Percentiles rank a stretch among this genome's conserved stretches.
Conservation (phyloP, 768 basidiomycete genomes). For the Tremella yokohamensis region DNA sequence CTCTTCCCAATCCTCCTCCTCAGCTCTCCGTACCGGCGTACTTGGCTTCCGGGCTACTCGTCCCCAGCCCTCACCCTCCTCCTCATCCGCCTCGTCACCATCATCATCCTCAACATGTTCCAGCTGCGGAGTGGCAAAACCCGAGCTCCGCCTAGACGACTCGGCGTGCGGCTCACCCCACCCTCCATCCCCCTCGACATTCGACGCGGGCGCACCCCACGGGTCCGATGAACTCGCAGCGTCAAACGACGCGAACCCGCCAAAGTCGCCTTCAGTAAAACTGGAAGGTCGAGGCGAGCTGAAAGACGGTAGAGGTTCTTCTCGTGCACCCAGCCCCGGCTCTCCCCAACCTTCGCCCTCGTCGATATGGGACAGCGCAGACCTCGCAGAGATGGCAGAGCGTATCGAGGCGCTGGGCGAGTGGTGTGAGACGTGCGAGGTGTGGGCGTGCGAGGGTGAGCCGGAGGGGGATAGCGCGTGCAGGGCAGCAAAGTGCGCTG, state of each 20-base stretch:
- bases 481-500: neutral
- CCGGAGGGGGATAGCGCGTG: neutral
- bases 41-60: neutral
- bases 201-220: neutral
- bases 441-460: neutral
- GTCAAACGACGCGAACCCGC: slow-evolving; percentile 7
- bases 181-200: slow-evolving; percentile 12
- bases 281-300: neutral
- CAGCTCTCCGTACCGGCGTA: neutral
- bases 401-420: slow-evolving; percentile 3
- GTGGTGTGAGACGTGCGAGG: slow-evolving; percentile 7
- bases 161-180: neutral
- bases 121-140: neutral
- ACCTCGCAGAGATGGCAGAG: neutral
- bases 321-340: neutral
- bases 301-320: slow-evolving; percentile 8
- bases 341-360: neutral
- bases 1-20: slow-evolving; percentile 47
- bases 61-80: slow-evolving; percentile 35
- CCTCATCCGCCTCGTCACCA: slow-evolving; percentile 19
- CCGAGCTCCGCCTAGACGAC: neutral
- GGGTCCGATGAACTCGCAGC: neutral
- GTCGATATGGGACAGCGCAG: slow-evolving; percentile 6
- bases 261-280: slow-evolving; percentile 5
- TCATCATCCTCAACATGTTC: slow-evolving; percentile 19